Base-by-base conservation (phyloP, 768 basidiomycete genomes). In the Tremella yokohamensis region DNA sequence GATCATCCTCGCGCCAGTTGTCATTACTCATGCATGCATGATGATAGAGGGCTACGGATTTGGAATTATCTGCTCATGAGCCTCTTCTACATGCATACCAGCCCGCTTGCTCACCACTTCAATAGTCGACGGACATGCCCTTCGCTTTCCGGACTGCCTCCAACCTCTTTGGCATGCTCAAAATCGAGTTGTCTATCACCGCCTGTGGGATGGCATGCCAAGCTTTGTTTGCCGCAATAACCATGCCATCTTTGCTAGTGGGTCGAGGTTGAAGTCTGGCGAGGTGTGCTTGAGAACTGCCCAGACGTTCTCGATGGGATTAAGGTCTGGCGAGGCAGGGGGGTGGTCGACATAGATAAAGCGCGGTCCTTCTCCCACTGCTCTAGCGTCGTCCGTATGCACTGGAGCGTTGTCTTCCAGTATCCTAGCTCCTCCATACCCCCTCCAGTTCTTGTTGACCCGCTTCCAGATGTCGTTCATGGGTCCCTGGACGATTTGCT, bases 251-350 rank as follows among this genome's bases (percentile, higher is more conserved):
- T n/a, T 20, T 50, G 11, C 22, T 50, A 22, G 59, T 56, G 37
- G 59, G 59, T 12, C 29, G 24, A 18, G 22, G 38, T 18, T 44
- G 47, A 8, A 51, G 47, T 29, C 40, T 48, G 13, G 48, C 26
- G 34, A 61, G 34, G 24, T 20, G 59, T 42, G n/a, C 40, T 56
- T 56, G 7, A 56, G 22, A n/a, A n/a, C 40, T 20, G 55, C n/a
- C 59, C 59, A 61, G 39, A 24, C 40, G 39, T 61, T 56, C 47
- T 61, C 54, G 49, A 61, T 61, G 12, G 54, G 59, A 52, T 61
- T 61, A 19, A 61, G 59, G 59, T 61, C 59, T 7, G 59, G 59
- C n/a, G 59, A 61, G 25, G 22, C 18, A 40, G 59, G 59, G 29
- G 54, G 54, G 47, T 56, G 54, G 24, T 39, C 47, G 16, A 56